phyloP scores from a whole-genome alignment of 345 rosid genomes.

The Angophora floribunda region DNA sequence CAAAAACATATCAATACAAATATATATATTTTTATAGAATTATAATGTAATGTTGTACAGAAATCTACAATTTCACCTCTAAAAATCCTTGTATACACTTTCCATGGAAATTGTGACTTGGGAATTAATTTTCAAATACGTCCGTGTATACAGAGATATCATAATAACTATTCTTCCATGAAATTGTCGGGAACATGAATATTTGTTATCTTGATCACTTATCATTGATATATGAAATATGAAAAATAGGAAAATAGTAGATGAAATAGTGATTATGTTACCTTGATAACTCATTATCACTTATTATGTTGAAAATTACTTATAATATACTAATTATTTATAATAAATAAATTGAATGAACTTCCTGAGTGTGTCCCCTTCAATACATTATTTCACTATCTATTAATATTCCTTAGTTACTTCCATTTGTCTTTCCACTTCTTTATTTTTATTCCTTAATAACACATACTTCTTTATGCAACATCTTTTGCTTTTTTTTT shows the following conservation, averaged over 20 bases:
- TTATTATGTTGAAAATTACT: too few relatives aligned
- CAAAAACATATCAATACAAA: neutral
- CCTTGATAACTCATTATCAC: too few relatives aligned
- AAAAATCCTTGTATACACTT: neutral
- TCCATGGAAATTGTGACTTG: neutral
- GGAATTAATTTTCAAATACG: neutral
- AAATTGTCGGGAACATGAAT: accelerated
- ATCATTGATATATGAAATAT: too few relatives aligned
- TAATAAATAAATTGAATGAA: neutral
- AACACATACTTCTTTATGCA: neutral
- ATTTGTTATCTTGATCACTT: too few relatives aligned
- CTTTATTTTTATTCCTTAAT: neutral
- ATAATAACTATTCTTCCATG: neutral
- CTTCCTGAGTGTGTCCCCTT: accelerated
- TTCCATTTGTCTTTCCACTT: neutral
- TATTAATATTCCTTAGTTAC: neutral
- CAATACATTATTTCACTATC: neutral
- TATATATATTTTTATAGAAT: neutral
- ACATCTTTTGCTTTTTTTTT: neutral
- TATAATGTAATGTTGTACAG: accelerated
- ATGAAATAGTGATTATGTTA: neutral
- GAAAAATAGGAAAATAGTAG: too few relatives aligned
- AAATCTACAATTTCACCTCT: neutral
- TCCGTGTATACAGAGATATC: neutral
- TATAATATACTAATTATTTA: too few relatives aligned